Conservation (phyloP, 1,139 yeast genomes). For the Nakaseomyces nivariensis region DNA sequence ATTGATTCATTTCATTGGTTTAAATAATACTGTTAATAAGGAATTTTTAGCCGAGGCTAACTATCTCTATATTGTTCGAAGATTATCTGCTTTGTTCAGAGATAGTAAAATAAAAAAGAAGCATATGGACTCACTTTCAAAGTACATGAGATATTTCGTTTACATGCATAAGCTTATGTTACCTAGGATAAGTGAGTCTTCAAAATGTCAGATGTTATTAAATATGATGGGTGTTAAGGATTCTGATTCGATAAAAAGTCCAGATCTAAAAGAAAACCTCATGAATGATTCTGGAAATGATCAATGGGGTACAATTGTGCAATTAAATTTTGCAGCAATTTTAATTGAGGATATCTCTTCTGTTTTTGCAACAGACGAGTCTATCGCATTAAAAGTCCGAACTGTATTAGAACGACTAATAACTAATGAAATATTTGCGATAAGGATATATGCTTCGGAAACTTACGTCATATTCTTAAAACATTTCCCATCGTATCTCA, state of each 20-base stretch:
- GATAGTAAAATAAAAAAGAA: slow-evolving; percentile 7
- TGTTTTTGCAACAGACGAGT: slow-evolving; percentile 25
- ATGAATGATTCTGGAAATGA: slow-evolving; percentile 5
- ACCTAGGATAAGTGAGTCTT: slow-evolving; percentile 22
- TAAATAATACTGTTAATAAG: slow-evolving; percentile 21
- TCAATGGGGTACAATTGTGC: slow-evolving; percentile 17
- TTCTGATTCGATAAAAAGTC: background rate
- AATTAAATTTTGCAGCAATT: slow-evolving; percentile 20
- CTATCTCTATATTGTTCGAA: slow-evolving; percentile 20
- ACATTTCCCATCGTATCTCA: slow-evolving; percentile 27
- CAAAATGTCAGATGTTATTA: slow-evolving; percentile 20
- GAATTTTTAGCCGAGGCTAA: slow-evolving; percentile 20
- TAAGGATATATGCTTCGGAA: slow-evolving; percentile 33
- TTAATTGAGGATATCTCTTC: slow-evolving; percentile 22
- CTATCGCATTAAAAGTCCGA: slow-evolving; percentile 22
- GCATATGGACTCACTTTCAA: slow-evolving; percentile 15
- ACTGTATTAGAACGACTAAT: slow-evolving; percentile 28
- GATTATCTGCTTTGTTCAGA: slow-evolving; percentile 15
- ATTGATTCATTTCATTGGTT: slow-evolving; percentile 26
- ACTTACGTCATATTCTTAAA: slow-evolving; percentile 31
- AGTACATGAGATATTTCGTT: slow-evolving; percentile 17
- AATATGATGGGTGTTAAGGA: slow-evolving; percentile 12
- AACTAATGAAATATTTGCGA: slow-evolving; percentile 29
- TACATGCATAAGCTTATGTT: slow-evolving; percentile 18
- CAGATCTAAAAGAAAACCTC: background rate